These are phyloP conservation scores for Fusarium torreyae DNA, from an alignment of 2,329 filamentous ascomycete genomes.

Conservation along the genomic window DNA sequence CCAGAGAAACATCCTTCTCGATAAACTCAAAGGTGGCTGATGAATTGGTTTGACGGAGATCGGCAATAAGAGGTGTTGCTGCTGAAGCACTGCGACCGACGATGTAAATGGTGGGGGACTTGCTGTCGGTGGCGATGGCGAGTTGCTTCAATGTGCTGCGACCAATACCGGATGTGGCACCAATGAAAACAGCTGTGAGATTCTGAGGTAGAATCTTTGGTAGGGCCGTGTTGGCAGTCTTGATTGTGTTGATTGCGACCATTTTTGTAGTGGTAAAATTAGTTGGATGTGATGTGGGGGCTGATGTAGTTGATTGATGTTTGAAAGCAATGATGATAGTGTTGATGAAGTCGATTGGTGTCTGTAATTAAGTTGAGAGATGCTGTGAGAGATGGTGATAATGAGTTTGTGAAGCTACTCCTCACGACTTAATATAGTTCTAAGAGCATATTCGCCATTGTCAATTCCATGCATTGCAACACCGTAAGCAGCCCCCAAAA, in stretches of 20 bases:
- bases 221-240: conserved; percentile 26
- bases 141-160: conserved; percentile 33
- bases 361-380: too few relatives aligned
- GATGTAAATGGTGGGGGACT: conserved; percentile 55
- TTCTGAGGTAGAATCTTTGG: conserved; percentile 6
- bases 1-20: conserved; percentile 63
- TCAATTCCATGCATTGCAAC: neutral
- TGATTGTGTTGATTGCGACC: conserved; percentile 30
- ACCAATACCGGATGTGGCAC: conserved; percentile 41
- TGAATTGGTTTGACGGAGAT: conserved; percentile 60
- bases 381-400: neutral
- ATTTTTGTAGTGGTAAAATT: neutral
- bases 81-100: conserved; percentile 60
- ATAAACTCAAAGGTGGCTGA: conserved; percentile 63
- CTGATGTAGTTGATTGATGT: neutral
- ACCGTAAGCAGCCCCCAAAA: neutral
- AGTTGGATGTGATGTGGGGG: neutral
- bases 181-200: conserved; percentile 36
- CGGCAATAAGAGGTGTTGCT: conserved; percentile 57
- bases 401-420: neutral
- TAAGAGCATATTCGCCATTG: neutral
- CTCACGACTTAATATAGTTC: conserved; percentile 12
- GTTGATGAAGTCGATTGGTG: neutral
- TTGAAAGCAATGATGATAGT: neutral
- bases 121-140: conserved; percentile 13